phyloP scores from a whole-genome alignment of 352 stramenopile genomes.

The Hyaloperonospora brassicae region DNA sequence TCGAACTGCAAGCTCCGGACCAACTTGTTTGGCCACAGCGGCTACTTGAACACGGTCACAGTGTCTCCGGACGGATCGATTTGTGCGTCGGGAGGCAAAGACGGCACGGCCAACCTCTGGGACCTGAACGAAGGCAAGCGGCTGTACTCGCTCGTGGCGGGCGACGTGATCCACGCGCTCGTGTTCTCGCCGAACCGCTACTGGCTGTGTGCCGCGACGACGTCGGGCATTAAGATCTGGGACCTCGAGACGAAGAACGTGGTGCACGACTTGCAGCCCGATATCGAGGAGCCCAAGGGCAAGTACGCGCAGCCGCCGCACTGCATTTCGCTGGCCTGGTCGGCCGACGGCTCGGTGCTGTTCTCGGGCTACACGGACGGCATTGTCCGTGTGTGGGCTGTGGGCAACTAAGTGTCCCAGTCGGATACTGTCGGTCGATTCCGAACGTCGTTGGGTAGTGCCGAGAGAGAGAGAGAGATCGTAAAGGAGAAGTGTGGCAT shows the following conservation, averaged over 20 bases:
- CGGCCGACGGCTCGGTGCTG: slow-evolving; percentile 95
- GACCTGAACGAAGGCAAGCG: slow-evolving; percentile 99
- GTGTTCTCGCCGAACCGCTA: slow-evolving; percentile 99
- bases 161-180: slow-evolving; percentile 94
- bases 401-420: slow-evolving; percentile 66
- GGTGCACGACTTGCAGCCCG: slow-evolving; percentile 94
- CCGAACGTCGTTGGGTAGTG: background rate
- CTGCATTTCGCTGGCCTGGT: slow-evolving; percentile 98
- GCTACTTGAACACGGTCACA: slow-evolving; percentile 99
- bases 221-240: slow-evolving; percentile 99
- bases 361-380: slow-evolving; percentile 99
- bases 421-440: slow-evolving; percentile 1
- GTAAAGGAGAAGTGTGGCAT: slow-evolving; percentile 5
- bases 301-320: slow-evolving; percentile 92
- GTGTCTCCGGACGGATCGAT: slow-evolving; percentile 99
- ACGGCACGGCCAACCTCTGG: slow-evolving; percentile 99
- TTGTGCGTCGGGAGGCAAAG: slow-evolving; percentile 98
- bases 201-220: slow-evolving; percentile 99
- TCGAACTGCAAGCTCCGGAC: slow-evolving; percentile 99
- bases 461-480: background rate
- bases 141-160: slow-evolving; percentile 97
- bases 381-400: slow-evolving; percentile 93
- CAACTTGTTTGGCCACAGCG: slow-evolving; percentile 98
- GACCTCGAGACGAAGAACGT: slow-evolving; percentile 99
- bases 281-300: slow-evolving; percentile 86